Conservation (phyloP, 768 basidiomycete species). For the Dentipellis fragilis region DNA sequence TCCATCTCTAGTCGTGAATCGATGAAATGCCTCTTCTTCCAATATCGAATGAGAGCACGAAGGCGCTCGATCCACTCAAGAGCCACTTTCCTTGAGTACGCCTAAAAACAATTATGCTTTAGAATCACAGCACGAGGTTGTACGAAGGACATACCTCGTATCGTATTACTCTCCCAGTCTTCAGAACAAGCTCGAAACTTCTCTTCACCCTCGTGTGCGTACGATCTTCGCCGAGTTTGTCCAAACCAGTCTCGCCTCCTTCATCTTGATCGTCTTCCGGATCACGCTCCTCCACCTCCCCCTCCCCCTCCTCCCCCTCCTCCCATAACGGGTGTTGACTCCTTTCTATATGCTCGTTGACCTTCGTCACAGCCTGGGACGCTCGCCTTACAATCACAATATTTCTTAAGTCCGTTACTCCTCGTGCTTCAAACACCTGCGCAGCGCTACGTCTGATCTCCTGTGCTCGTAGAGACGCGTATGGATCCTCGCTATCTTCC, state of each 20-base stretch:
- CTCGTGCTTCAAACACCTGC: constrained; percentile 57
- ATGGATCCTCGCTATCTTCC: constrained; percentile 11
- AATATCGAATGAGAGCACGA: constrained; percentile 61
- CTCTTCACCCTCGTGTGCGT: constrained; percentile 43
- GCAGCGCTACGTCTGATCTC: constrained; percentile 55
- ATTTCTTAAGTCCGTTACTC: constrained; percentile 63
- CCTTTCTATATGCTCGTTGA: constrained; percentile 9
- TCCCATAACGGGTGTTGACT: constrained; percentile 13
- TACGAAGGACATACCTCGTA: constrained; percentile 55
- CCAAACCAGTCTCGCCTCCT: constrained; percentile 50
- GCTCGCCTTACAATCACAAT: constrained; percentile 59
- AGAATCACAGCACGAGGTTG: background rate
- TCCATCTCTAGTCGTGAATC: constrained; percentile 82
- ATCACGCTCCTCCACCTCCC: constrained; percentile 21
- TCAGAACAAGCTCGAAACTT: constrained; percentile 69
- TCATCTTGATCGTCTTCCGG: constrained; percentile 51
- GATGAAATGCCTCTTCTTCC: constrained; percentile 64
- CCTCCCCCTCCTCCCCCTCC: constrained; percentile 22
- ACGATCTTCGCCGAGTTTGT: constrained; percentile 25
- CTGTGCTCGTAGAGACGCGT: constrained; percentile 29
- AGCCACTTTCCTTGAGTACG: constrained; percentile 53
- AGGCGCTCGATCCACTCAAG: constrained; percentile 82
- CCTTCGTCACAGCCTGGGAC: constrained; percentile 33
- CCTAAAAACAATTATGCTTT: constrained; percentile 31
- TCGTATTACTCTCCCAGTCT: constrained; percentile 55